Percentiles rank a stretch among this genome's conserved stretches.
Evolutionary conservation across 257 asterid species (phyloP).

Genomic region (Orobanche coerulescens): DNA sequence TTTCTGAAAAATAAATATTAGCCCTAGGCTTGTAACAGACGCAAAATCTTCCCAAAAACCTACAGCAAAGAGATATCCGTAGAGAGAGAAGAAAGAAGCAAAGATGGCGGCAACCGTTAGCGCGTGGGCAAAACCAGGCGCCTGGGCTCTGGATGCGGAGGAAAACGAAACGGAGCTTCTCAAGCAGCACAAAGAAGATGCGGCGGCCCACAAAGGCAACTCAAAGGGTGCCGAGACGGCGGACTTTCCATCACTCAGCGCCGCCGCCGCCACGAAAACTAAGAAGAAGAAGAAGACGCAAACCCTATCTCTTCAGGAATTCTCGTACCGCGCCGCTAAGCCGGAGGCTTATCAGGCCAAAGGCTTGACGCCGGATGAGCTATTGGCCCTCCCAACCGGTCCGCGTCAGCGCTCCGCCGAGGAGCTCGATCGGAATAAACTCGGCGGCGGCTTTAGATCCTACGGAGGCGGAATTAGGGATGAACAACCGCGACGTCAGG

Average conservation of each 20-base stretch:
- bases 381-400: slow-evolving; percentile 59
- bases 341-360: slow-evolving; percentile 27
- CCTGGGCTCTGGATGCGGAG: slow-evolving; percentile 90
- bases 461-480: slow-evolving; percentile 53
- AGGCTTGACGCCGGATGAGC: slow-evolving; percentile 50
- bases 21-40: slow-evolving; percentile 31
- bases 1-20: background rate
- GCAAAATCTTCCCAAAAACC: slow-evolving; percentile 43
- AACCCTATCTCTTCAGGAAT: slow-evolving; percentile 50
- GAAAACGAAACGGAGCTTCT: slow-evolving; percentile 68
- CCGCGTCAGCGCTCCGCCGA: slow-evolving; percentile 81
- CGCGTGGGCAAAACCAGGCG: slow-evolving; percentile 91
- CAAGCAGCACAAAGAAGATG: slow-evolving; percentile 35
- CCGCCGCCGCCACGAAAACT: slow-evolving; percentile 50
- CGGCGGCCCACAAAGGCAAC: slow-evolving; percentile 17
- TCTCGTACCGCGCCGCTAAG: slow-evolving; percentile 34
- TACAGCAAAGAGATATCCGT: slow-evolving; percentile 1
- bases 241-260: slow-evolving; percentile 62
- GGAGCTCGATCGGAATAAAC: slow-evolving; percentile 58
- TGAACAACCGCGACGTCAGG: slow-evolving; percentile 69
- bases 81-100: slow-evolving; percentile 15
- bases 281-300: slow-evolving; percentile 85
- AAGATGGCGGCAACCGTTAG: slow-evolving; percentile 83
- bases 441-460: slow-evolving; percentile 77
- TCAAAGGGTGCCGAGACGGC: slow-evolving; percentile 26